phyloP scores from a whole-genome alignment of 1,284 basidiomycete species.

The Ustilago cynodontis region DNA sequence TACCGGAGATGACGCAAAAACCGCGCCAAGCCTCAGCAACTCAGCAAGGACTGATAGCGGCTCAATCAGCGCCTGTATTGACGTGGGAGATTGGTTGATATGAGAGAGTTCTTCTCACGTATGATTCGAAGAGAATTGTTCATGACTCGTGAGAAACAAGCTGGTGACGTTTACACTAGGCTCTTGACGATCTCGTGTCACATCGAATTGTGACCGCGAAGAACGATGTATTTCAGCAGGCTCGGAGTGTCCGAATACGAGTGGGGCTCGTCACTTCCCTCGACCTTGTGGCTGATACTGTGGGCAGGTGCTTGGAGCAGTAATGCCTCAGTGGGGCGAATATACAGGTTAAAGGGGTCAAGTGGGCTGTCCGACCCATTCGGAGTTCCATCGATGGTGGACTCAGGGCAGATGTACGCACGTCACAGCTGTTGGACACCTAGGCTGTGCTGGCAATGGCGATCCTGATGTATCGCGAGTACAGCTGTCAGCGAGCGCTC shows the following conservation, averaged over 20 bases:
- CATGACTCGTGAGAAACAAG: neutral
- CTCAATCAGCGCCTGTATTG: neutral
- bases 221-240: neutral
- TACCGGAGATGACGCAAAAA: neutral
- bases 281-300: neutral
- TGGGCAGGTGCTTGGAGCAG: neutral
- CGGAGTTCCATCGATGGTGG: neutral
- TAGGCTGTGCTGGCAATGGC: neutral
- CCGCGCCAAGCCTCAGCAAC: neutral
- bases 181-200: neutral
- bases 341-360: neutral
- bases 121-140: neutral
- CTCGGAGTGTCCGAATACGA: neutral
- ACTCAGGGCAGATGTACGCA: neutral
- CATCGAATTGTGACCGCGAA: neutral
- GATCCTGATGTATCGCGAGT: neutral
- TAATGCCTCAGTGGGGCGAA: neutral
- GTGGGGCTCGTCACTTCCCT: neutral
- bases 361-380: neutral
- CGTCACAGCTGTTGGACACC: neutral
- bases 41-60: neutral
- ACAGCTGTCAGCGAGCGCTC: constrained; percentile 8
- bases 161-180: neutral
- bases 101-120: neutral
- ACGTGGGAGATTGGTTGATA: neutral